Evolutionary conservation across 176 grass and related monocot genomes (phyloP), one percentile per base, ranked within the genome.

Genomic region (Ampelocalamus luodianensis): DNA sequence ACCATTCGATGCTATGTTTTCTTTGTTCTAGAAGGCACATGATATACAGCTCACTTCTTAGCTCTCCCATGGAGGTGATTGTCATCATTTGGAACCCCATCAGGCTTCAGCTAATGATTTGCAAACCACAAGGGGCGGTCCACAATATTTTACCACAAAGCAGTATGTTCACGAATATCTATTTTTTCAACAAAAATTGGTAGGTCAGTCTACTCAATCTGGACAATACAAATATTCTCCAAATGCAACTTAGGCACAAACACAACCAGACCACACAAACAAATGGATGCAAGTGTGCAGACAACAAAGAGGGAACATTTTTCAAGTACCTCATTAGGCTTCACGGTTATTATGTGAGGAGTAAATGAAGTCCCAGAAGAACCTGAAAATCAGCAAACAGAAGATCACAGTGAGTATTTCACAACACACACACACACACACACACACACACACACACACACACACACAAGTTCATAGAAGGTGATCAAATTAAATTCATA

Each of bases 321-420:
- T 67, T 53, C 18, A 90, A 67, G 43, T 94, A 94, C 97, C 93
- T 99, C 93, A 22, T 94, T 93, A 54, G 92, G 89, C 82, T 95
- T 95, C 81, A 99, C 97, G 69, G 93, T 96, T 82, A 99, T 91
- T 81, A 99, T 94, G 89, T 99, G 97, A n/a, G 97, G 93, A 85
- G 97, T 99, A 89, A 99, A 96, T 53, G 93, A 92, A 82, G 87
- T 89, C 71, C 97, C 93, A 0, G 90, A 92, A 54, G 97, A 89
- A 48, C 97, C 97, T 99, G 84, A 83, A 85, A 80, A 74, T 83
- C 58, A 78, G 42, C 44, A 71, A 17, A 71, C 4, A 0, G 8
- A 51, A 32, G 38, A 51, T 85, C 53, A 70, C 22, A 53, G n/a
- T 63, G 4, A 76, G 18, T 62, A 65, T 55, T 58, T 83, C 53